Evolutionary conservation across 495 filamentous ascomycete species (phyloP), one percentile per base, ranked within the genome.

Genomic region (Cetradonia linearis): DNA sequence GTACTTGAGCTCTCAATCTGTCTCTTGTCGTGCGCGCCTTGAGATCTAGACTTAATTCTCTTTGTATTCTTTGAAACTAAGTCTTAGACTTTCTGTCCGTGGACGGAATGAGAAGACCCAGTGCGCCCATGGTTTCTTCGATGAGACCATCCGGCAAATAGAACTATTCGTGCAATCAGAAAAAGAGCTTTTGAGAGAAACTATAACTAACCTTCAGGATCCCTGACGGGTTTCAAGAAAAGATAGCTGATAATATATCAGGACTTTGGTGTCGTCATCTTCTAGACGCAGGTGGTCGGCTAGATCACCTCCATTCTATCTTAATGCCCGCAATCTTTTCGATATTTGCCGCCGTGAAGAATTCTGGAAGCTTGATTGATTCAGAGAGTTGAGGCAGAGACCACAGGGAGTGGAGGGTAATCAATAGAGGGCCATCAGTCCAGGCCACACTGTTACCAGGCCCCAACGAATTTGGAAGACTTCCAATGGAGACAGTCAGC

Each of bases 71-170:
- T 25, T 56, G 44, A 40, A 71, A 72, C 73, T 70, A 75, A 33
- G 34, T 65, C 25, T 59, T 44, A 6, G 47, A 56, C 11, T 62
- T 57, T 55, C 56, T 58, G 53, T 74, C 68, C 27, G 62, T 55
- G 33, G 67, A 64, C 0, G 76, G 77, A 20, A 79, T 67, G 14
- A 79, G 68, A 18, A 81, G 73, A 3, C 75, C 60, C 10, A 80
- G 60, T 0, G 77, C 77, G 33, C 52, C 56, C 0, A 78, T 57
- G 0, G 76, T 80, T 55, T 80, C 77, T 16, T 71, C 58, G 5
- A 74, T 25, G 0, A 80, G 63, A 14, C 63, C 65, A 0, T 54
- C 38, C 28, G 56, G 61, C 13, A 63, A 14, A 38, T 37, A 1
- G 38, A 27, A 10, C 30, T 55, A 31, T 38, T 16, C 6, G 36